Conservation (phyloP, 2,329 filamentous ascomycete genomes). For the Fusarium chaquense region DNA sequence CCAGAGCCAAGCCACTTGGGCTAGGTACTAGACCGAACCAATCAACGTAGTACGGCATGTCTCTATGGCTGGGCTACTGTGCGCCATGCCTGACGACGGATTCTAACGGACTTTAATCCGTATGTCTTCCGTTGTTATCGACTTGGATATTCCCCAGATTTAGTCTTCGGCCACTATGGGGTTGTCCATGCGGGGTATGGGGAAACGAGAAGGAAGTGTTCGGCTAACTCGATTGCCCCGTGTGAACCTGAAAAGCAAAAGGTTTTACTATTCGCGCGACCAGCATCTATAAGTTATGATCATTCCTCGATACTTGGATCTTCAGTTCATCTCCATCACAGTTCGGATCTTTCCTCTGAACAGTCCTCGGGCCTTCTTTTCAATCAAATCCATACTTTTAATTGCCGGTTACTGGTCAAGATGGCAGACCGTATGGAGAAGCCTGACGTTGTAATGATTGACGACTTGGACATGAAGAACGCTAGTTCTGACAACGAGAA, state of each 20-base stretch:
- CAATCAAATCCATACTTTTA: too few relatives aligned
- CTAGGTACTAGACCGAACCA: not conserved
- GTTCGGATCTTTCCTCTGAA: too few relatives aligned
- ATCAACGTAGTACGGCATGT: not conserved
- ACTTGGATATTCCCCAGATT: not conserved
- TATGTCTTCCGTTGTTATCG: not conserved
- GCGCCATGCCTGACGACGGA: not conserved
- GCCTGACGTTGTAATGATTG: conserved; percentile 43
- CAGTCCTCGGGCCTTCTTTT: too few relatives aligned
- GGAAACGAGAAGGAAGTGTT: not conserved
- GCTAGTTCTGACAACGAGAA: conserved; percentile 30
- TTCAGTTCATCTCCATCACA: too few relatives aligned
- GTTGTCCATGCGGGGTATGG: conserved; percentile 1
- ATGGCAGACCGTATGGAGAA: conserved; percentile 26
- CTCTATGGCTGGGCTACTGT: not conserved
- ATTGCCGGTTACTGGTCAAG: too few relatives aligned
- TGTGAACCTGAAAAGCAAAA: too few relatives aligned
- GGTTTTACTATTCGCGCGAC: too few relatives aligned
- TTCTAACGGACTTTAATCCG: not conserved
- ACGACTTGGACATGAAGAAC: conserved; percentile 22
- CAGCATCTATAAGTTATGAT: too few relatives aligned
- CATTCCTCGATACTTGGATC: too few relatives aligned
- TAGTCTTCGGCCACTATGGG: not conserved
- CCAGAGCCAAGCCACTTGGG: too few relatives aligned
- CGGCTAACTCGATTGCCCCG: too few relatives aligned